Evolutionary conservation across 371 early-diverging fungal species (phyloP), one percentile per base, ranked within the genome.

Genomic region (Mucor ambiguus): DNA sequence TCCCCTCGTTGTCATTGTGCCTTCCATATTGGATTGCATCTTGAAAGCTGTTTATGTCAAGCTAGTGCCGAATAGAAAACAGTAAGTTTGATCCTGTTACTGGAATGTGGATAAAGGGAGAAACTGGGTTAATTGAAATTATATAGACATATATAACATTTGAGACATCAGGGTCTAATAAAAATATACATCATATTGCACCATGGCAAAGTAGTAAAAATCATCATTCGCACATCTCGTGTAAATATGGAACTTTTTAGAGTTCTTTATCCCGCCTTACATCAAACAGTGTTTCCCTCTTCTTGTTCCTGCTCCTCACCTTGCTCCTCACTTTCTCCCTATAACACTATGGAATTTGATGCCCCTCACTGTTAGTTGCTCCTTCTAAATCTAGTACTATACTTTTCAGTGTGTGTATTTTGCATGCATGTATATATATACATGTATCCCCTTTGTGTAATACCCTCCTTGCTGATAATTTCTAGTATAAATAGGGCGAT

Each of bases 1-100:
- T 32, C 64, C 58, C 58, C 58, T 64, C 64, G 64, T 64, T 64
- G 64, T 64, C 64, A 64, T 64, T 64, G 58, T 64, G 44, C 48
- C 58, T 64, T 64, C 64, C 35, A 46, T 32, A 64, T 64, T 43
- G 32, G 64, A 58, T 55, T 46, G 16, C 20, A 55, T 32, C 20
- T 28, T 32, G 29, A 32, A 32, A 5, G 37, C 37, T 37, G 14
- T 14, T 2, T 3, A 37, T 37, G 37, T 37, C 37, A 37, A 37
- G 37, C 37, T 37, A 37, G 37, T 37, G 37, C 37, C 16, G 16
- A 37, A 37, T 37, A 37, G 37, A 54, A 54, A 54, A 54, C 22
- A 32, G 26, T 30, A 10, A 29, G 7, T 10, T 30, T 49, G 49
- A 55, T 55, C 32, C 4, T 18, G 59, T 26, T 41, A 41, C 28